Base-by-base conservation (phyloP, 768 basidiomycete genomes). In the Tulasnella sp. region DNA sequence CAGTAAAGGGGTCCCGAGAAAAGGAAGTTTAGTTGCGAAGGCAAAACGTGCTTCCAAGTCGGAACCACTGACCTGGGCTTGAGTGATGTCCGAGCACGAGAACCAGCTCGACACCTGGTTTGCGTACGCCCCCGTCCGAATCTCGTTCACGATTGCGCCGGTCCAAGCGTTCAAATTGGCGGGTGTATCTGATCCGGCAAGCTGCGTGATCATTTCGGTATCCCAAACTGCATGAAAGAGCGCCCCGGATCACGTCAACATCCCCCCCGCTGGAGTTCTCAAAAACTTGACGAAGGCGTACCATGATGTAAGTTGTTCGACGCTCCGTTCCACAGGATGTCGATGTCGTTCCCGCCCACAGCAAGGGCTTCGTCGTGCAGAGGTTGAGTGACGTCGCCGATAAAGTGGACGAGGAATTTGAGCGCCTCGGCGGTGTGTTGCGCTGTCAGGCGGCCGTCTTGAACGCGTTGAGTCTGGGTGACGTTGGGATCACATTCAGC, bases 321-420 rank as follows among this genome's bases (percentile, higher is more conserved):
- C n/a, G 31, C 62, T 39, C 79, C 79, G 34, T 80, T 52, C 52
- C 80, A 81, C n/a, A 42, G 71, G 24, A 79, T 71, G n/a, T 8
- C 12, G 74, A 81, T 76, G 68, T 80, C 76, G 72, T 81, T 81
- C 2, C 80, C 80, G 12, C 80, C 80, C 21, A 42, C 40, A 1
- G 76, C 79, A 34, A 80, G 71, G 10, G 48, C 74, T 62, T 81
- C 79, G 75, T 58, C 56, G 79, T 81, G 80, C 21, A 81, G 58
- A 7, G 80, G 80, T 52, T 81, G 80, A 18, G 77, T 75, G 62
- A 81, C 40, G 71, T 81, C 80, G 38, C 79, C 80, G 21, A 81
- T 27, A 74, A 81, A 80, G 71, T 81, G 80, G 3, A 78, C 71
- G 24, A 80, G 75, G 62, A 80, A 80, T 40, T 76, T 79, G 74